Evolutionary conservation across 176 grass and related monocot species (phyloP).

Genomic region (Bothriochloa decipiens): DNA sequence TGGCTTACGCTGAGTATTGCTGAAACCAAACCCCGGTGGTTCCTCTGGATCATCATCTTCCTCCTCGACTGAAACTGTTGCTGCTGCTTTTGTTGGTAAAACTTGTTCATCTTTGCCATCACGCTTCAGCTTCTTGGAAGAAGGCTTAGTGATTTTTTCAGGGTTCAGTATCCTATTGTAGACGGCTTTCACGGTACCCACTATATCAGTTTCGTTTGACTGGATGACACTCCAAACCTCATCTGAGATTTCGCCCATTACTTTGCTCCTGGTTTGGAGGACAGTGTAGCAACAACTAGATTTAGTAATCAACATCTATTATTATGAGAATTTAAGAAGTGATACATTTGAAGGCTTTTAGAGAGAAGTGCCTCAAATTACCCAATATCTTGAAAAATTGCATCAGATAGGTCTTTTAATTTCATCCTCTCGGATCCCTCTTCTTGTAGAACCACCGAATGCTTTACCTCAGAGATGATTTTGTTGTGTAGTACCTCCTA

Average conservation of each 20-base stretch:
- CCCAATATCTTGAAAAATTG: constrained; percentile 85
- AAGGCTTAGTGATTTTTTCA: constrained; percentile 36
- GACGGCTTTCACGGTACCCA: constrained; percentile 57
- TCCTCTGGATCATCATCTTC: constrained; percentile 62
- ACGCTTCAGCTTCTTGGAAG: constrained; percentile 46
- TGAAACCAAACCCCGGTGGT: constrained; percentile 67
- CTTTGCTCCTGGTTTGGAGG: constrained; percentile 57
- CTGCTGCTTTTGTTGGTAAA: constrained; percentile 27
- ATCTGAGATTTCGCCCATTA: constrained; percentile 88
- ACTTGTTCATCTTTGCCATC: constrained; percentile 47
- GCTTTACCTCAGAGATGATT: constrained; percentile 73
- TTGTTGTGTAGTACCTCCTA: constrained; percentile 70
- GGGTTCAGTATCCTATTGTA: constrained; percentile 67
- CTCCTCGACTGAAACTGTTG: constrained; percentile 22
- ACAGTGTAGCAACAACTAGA: not conserved
- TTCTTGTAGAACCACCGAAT: constrained; percentile 83
- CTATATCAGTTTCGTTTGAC: constrained; percentile 66
- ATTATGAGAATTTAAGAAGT: not conserved
- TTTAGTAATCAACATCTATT: constrained; percentile 9
- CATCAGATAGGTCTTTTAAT: constrained; percentile 91
- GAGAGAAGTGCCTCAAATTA: constrained; percentile 39
- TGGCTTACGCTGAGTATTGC: constrained; percentile 35
- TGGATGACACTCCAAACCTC: constrained; percentile 69
- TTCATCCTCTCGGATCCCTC: constrained; percentile 83
- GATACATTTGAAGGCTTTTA: constrained; percentile 9